Evolutionary conservation across 2,329 filamentous ascomycete species (phyloP).

Genomic region (Tolypocladium tropicale): DNA sequence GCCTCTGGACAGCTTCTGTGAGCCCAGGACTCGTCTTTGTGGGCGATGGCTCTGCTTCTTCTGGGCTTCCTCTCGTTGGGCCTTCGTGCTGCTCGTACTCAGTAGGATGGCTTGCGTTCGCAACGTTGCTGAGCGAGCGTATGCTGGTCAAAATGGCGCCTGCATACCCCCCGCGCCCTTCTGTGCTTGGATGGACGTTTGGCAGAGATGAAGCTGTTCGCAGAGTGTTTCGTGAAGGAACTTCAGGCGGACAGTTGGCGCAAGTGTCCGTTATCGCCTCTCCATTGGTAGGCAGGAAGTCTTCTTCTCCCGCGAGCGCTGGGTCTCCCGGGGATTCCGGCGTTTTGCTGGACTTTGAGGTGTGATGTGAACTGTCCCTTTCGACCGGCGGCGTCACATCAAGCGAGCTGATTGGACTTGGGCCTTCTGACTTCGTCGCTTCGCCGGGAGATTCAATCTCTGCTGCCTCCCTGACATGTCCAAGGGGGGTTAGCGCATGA

Average conservation of each 20-base stretch:
- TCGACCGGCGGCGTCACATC: neutral
- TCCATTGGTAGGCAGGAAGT: slow-evolving; percentile 2
- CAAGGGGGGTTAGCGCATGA: slow-evolving; percentile 8
- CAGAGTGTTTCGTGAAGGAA: slow-evolving; percentile 8
- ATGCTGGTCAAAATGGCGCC: slow-evolving; percentile 9
- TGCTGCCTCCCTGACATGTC: slow-evolving; percentile 38
- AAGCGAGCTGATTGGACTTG: neutral
- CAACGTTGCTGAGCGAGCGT: slow-evolving; percentile 15
- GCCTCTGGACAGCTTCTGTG: slow-evolving; percentile 7
- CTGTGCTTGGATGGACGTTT: slow-evolving; percentile 2
- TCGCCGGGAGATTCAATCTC: slow-evolving; percentile 31
- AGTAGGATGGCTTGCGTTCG: slow-evolving; percentile 5
- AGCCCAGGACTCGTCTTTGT: slow-evolving; percentile 19
- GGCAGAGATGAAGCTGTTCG: slow-evolving; percentile 16
- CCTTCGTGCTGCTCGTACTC: slow-evolving; percentile 12
- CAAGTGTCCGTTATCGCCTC: neutral
- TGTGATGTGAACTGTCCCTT: neutral
- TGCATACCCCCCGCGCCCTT: neutral
- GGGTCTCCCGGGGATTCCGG: neutral
- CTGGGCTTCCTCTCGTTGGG: slow-evolving; percentile 9
- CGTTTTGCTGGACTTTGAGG: neutral
- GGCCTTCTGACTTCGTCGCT: neutral
- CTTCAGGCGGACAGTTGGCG: neutral
- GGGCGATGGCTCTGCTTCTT: slow-evolving; percentile 10
- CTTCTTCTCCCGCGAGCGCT: slow-evolving; percentile 3